Base-by-base conservation (phyloP, 306 rosid species). In the Quercus agrifolia region DNA sequence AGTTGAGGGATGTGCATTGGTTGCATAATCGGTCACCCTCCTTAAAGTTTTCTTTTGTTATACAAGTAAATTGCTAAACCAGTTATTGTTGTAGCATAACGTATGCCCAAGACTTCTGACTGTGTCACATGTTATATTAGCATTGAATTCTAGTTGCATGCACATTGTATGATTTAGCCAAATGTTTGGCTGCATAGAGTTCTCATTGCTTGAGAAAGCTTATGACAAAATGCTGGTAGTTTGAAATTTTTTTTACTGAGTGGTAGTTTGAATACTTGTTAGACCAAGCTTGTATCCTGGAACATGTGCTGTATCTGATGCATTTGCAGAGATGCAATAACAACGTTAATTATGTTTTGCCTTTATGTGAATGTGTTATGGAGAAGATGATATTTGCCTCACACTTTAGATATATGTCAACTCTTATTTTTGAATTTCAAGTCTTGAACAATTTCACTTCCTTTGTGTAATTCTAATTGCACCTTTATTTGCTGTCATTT, bases 401-500 rank as follows among this genome's bases (percentile, higher is more conserved):
- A 19, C 12, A 9, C 25, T 33, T 67, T n/a, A 67, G 28, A 67
- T 19, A 49, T 5, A 67, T 20, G 6, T n/a, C n/a, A 67, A 10
- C 25, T 4, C 52, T 67, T 67, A 38, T 35, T 67, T 35, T 31
- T 15, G 67, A 67, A 35, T 18, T 67, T 19, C 27, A 49, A 49
- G 54, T 49, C 12, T 49, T 49, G 15, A 67, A 18, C n/a, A 78
- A 70, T 59, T 61, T 81, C 69, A 35, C 74, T 3, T 73, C 56
- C 52, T 64, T 46, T 44, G 21, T n/a, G 46, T 20, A 78, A n/a
- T 77, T 78, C 58, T 77, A 46, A 67, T 17, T 77, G 71, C 71
- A 27, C 38, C 62, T 31, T 20, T 55, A 41, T 18, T 21, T 77
- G 20, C 70, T 78, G 58, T 84, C 72, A 35, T 90, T 84, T 86